A percentile compares a stretch with the other conserved stretches of the same genome.
phyloP scores from a whole-genome alignment of 2,329 filamentous ascomycete genomes.

The Trichoderma sp. region DNA sequence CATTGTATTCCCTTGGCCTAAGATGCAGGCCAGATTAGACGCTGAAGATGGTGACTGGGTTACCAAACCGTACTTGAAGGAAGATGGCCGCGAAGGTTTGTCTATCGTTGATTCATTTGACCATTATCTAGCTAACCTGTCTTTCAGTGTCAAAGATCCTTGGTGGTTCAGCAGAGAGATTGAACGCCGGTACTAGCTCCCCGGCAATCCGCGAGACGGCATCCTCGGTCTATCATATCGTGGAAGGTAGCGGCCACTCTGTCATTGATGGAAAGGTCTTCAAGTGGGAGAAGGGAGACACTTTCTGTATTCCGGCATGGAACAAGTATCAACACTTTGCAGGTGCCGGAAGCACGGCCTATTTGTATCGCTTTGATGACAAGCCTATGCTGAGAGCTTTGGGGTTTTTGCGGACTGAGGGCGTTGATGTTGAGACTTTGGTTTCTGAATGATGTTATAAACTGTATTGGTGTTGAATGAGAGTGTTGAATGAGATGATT shows the following conservation, averaged over 20 bases:
- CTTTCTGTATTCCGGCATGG: constrained; percentile 54
- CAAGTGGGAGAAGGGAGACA: constrained; percentile 49
- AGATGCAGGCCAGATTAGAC: constrained; percentile 44
- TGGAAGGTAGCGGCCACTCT: constrained; percentile 44
- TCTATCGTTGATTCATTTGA: neutral
- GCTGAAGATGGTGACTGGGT: constrained; percentile 27
- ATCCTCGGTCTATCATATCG: constrained; percentile 52
- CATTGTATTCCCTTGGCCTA: constrained; percentile 48
- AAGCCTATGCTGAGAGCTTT: constrained; percentile 51
- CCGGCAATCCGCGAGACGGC: constrained; percentile 45
- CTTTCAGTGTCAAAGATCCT: constrained; percentile 36
- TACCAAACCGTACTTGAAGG: constrained; percentile 33
- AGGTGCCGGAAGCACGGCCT: constrained; percentile 35
- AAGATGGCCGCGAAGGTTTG: constrained; percentile 32
- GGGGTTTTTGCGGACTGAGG: constrained; percentile 46
- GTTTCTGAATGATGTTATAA: constrained; percentile 22
- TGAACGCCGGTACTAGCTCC: constrained; percentile 38
- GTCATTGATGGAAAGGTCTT: constrained; percentile 37
- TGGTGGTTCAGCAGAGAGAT: constrained; percentile 45
- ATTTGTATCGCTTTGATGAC: constrained; percentile 54
- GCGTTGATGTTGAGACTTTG: constrained; percentile 39
- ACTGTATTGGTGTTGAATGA: neutral
- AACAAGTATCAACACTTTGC: constrained; percentile 47
- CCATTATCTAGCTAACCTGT: neutral
- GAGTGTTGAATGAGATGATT: neutral